Conservation (phyloP, 225 moss, liverwort and hornwort genomes). For the Marchantia paleacea region DNA sequence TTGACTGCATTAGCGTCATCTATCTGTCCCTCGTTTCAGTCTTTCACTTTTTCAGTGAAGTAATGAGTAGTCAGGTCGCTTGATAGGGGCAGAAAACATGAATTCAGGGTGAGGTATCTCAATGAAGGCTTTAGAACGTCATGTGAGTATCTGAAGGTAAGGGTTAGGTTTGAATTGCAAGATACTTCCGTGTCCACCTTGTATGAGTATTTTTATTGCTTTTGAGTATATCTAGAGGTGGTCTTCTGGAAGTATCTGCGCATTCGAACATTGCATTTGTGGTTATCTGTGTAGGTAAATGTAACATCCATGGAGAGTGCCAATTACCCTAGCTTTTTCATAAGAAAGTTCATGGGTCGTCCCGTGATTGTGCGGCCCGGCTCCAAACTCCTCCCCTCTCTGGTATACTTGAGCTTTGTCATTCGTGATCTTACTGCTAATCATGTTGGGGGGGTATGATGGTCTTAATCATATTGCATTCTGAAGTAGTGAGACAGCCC, state of each 20-base stretch:
- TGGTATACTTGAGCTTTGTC: constrained; percentile 42
- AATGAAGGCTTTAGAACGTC: not conserved
- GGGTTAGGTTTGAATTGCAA: constrained; percentile 15
- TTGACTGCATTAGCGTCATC: not conserved
- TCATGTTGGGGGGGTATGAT: constrained; percentile 19
- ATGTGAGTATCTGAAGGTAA: not conserved
- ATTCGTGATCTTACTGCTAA: constrained; percentile 30
- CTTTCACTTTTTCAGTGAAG: not conserved
- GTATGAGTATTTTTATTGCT: constrained; percentile 5
- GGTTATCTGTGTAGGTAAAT: constrained; percentile 50
- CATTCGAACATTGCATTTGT: constrained; percentile 39
- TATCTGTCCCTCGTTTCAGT: not conserved
- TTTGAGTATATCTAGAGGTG: constrained; percentile 25
- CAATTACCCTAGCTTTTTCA: constrained; percentile 42
- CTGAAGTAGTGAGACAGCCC: not conserved
- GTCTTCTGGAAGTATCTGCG: constrained; percentile 36
- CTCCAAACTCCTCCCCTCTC: constrained; percentile 49
- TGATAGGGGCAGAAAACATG: not conserved
- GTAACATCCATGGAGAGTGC: constrained; percentile 38
- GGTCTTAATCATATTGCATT: not conserved
- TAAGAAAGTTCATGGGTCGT: constrained; percentile 49
- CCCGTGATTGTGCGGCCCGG: constrained; percentile 45
- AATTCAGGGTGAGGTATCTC: not conserved
- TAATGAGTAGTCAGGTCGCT: not conserved
- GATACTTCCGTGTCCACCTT: constrained; percentile 18